Evolutionary conservation across 2,329 filamentous ascomycete species (phyloP).

Genomic region (Trichoderma polysporum): DNA sequence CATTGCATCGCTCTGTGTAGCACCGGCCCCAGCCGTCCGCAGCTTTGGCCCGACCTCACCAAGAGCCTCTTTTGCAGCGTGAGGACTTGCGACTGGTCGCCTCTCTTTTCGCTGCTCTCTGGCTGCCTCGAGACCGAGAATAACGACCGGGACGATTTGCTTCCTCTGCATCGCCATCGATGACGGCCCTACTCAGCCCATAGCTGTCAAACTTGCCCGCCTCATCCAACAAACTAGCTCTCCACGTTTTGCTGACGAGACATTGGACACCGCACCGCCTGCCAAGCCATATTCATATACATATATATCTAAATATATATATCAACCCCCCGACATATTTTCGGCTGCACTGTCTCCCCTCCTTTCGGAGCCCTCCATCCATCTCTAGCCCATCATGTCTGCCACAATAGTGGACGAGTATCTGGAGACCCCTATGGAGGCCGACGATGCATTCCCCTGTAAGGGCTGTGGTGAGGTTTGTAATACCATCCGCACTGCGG

Average conservation of each 20-base stretch:
- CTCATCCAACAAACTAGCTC: not conserved
- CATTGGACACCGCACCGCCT: constrained; percentile 9
- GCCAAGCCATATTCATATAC: not conserved
- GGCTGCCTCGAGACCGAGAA: not conserved
- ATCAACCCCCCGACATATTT: constrained; percentile 15
- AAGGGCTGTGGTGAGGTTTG: constrained; percentile 89
- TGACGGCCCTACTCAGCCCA: constrained; percentile 14
- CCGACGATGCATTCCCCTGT: constrained; percentile 83
- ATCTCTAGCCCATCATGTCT: constrained; percentile 39
- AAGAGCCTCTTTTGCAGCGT: not conserved
- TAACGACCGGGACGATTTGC: not conserved
- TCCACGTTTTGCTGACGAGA: constrained; percentile 12
- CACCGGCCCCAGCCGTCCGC: constrained; percentile 15
- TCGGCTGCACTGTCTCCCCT: not conserved
- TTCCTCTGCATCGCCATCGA: constrained; percentile 16
- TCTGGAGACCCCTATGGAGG: constrained; percentile 66
- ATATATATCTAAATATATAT: not conserved
- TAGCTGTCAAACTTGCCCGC: constrained; percentile 12
- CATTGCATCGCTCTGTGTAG: constrained; percentile 13
- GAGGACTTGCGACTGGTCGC: not conserved
- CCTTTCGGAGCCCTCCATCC: not conserved
- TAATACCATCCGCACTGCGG: constrained; percentile 23
- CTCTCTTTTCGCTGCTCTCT: not conserved
- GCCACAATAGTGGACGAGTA: constrained; percentile 58
- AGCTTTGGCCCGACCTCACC: not conserved